Conservation (phyloP, 192 early-diverging fungal species). For the Podila epigama region DNA sequence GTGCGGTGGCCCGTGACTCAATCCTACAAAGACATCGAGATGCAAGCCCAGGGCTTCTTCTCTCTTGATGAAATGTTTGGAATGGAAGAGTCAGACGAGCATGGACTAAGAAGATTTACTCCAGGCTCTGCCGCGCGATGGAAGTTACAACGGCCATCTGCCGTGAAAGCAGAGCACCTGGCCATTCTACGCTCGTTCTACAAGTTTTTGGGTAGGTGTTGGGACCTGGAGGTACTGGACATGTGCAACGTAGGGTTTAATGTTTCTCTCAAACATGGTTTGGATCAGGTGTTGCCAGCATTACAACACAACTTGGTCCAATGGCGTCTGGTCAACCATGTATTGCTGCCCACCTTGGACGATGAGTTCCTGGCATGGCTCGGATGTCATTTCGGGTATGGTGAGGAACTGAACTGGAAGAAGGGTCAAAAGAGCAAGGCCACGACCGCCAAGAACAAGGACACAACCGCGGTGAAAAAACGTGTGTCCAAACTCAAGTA, state of each 20-base stretch:
- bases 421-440: too few species aligned
- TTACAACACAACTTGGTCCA: not conserved
- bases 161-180: not conserved
- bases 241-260: conserved; percentile 11
- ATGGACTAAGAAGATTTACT: too few species aligned
- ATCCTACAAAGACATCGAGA: not conserved
- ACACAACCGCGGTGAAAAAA: too few species aligned
- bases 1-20: not conserved
- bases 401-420: not conserved
- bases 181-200: conserved; percentile 9
- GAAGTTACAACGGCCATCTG: not conserved
- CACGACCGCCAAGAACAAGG: not conserved
- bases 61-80: too few species aligned
- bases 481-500: not conserved
- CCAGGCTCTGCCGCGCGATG: not conserved
- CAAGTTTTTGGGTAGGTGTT: conserved; percentile 2
- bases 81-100: too few species aligned
- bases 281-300: conserved; percentile 1
- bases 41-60: not conserved
- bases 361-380: not conserved
- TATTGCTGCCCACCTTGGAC: not conserved
- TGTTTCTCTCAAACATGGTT: conserved; percentile 10
- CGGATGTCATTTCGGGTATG: not conserved
- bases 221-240: not conserved
- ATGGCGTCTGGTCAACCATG: not conserved